A percentile compares a stretch with the other conserved stretches of the same genome.
Conservation (phyloP, 306 rosid genomes). For the Styphnolobium japonicum region DNA sequence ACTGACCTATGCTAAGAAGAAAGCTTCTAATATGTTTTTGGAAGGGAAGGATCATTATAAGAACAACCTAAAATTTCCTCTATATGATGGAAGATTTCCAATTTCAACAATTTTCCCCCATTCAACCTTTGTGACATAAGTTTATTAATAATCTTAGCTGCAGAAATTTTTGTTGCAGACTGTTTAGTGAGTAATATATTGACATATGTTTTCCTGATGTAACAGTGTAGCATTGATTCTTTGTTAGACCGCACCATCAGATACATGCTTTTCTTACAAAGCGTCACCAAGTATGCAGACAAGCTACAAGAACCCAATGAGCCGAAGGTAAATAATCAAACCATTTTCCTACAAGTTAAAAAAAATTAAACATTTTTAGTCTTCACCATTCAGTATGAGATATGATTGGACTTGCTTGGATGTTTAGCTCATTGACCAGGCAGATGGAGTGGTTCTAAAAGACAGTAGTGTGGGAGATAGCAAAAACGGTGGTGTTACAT, state of each 20-base stretch:
- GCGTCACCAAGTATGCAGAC: slow-evolving; percentile 61
- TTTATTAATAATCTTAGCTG: slow-evolving; percentile 1
- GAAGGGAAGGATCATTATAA: background rate
- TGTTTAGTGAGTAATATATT: background rate
- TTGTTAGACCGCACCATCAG: slow-evolving; percentile 79
- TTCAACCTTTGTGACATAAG: background rate
- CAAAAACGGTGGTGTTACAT: slow-evolving; percentile 53
- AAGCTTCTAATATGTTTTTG: background rate
- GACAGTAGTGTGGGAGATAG: slow-evolving; percentile 36
- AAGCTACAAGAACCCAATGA: slow-evolving; percentile 58
- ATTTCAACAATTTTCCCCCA: background rate
- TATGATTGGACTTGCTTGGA: slow-evolving; percentile 21
- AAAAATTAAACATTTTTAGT: background rate
- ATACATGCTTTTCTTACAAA: slow-evolving; percentile 80
- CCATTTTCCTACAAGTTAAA: background rate
- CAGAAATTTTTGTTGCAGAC: background rate
- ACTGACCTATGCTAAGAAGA: background rate
- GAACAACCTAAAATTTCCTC: background rate
- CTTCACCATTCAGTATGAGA: slow-evolving; percentile 2
- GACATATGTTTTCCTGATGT: slow-evolving; percentile 32
- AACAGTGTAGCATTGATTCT: slow-evolving; percentile 93
- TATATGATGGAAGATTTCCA: background rate
- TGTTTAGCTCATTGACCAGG: slow-evolving; percentile 55
- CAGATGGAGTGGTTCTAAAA: slow-evolving; percentile 39
- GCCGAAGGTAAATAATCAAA: slow-evolving; percentile 58